Conservation (phyloP, 2,329 filamentous ascomycete genomes). For the Monosporascus ibericus region DNA sequence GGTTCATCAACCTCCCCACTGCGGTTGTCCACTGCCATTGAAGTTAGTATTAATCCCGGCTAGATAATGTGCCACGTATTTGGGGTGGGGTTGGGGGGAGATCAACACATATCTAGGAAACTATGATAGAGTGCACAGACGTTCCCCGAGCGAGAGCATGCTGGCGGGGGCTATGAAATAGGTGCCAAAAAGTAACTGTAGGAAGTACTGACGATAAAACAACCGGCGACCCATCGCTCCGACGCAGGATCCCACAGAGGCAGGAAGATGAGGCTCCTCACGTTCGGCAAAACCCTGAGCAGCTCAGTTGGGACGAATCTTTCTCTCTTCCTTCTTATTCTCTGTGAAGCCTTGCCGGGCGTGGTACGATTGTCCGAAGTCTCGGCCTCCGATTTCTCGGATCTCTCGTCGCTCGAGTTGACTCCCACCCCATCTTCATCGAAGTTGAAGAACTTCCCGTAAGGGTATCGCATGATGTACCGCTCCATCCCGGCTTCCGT, state of each 20-base stretch:
- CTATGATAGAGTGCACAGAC: too few species aligned
- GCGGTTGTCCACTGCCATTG: constrained; percentile 22
- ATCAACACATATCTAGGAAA: too few species aligned
- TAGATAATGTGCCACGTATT: too few species aligned
- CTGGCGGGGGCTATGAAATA: too few species aligned
- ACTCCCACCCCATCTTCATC: constrained; percentile 11
- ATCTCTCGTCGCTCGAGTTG: constrained; percentile 3
- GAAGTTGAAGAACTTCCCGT: constrained; percentile 16
- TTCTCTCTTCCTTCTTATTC: constrained; percentile 8
- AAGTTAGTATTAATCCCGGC: too few species aligned
- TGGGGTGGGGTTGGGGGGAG: too few species aligned
- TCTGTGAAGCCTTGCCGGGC: background rate
- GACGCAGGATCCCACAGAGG: constrained; percentile 30
- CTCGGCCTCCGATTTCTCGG: constrained; percentile 1
- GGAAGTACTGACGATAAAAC: constrained; percentile 18
- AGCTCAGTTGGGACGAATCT: constrained; percentile 21
- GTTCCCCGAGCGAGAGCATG: too few species aligned
- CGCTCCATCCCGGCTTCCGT: constrained; percentile 7
- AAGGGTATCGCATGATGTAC: constrained; percentile 15
- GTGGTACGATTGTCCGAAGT: background rate
- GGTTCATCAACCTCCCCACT: constrained; percentile 28
- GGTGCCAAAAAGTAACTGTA: too few species aligned
- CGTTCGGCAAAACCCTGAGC: constrained; percentile 27
- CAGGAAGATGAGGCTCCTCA: constrained; percentile 28
- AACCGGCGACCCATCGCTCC: constrained; percentile 28